Base-by-base conservation (phyloP, 176 grass and related monocot species). In the Ampelocalamus luodianensis region DNA sequence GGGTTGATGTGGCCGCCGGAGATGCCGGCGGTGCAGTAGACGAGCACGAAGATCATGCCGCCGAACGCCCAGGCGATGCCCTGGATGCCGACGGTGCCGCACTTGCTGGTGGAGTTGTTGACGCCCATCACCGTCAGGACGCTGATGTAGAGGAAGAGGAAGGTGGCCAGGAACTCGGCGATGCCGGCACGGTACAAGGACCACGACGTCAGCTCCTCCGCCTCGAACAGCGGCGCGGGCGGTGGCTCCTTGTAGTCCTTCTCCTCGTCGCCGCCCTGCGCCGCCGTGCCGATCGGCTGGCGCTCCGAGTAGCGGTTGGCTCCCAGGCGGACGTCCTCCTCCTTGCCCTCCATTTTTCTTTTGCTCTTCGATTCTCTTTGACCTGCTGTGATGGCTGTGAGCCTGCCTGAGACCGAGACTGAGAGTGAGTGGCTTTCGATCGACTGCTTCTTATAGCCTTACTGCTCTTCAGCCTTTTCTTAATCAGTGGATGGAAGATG, bases 21-120 rank as follows among this genome's bases (percentile, higher is more conserved):
- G 88, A 97, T 94, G 70, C 95, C 95, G 79, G 90, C 95, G 59
- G 94, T 97, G 86, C 94, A 97, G 89, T 97, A 97, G 72, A 97
- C 94, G 71, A 97, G 89, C 4, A 90, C 95, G 73, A 97, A 97
- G 81, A 97, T 97, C 95, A 97, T 92, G 40, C 95, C 95, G 6
- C 95, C 95, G 49, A 97, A 94, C 92, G 93, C 59, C 95, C 95
- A 97, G 0, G 95, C 95, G 79, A 97, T 97, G 49, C 95, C 95
- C 78, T 93, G 95, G 58, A 95, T 93, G 49, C 95, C 93, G 11
- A 93, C 95, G 14, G 92, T 90, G 62, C 17, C 71, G 89, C 92
- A 97, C 90, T 91, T 97, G 85, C 51, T 40, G 0, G 1, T 0
- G 15, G 92, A 84, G n/a, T 87, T 85, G 70, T 16, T 77, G 3